Conservation (phyloP, 2,329 filamentous ascomycete genomes). For the Aspergillus pseudoviridinutans region DNA sequence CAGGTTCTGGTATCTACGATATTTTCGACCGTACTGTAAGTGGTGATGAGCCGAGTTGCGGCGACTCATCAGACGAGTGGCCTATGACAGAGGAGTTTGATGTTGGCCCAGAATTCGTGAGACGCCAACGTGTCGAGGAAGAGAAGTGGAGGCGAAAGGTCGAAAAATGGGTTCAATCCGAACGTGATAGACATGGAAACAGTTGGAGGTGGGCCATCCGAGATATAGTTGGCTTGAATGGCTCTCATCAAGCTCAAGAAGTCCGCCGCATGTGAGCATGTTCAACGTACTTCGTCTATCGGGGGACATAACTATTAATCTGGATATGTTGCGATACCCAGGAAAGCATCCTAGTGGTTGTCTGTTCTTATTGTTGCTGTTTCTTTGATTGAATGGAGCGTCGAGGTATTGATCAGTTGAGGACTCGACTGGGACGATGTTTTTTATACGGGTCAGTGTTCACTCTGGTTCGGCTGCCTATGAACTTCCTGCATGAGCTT, state of each 20-base stretch:
- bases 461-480: background rate
- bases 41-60: constrained; percentile 40
- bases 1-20: constrained; percentile 22
- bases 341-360: background rate
- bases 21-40: constrained; percentile 23
- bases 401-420: background rate
- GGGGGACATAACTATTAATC: background rate
- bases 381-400: background rate
- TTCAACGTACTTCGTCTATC: background rate
- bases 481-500: constrained; percentile 5
- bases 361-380: background rate
- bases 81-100: constrained; percentile 95
- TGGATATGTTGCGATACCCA: background rate
- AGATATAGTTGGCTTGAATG: constrained; percentile 39
- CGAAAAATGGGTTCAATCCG: constrained; percentile 71
- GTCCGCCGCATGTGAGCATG: background rate
- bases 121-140: constrained; percentile 86
- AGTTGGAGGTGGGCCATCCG: constrained; percentile 74
- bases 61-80: constrained; percentile 63
- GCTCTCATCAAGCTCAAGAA: constrained; percentile 8
- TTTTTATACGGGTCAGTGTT: background rate
- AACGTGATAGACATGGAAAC: constrained; percentile 44
- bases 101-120: constrained; percentile 89
- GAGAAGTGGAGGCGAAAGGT: constrained; percentile 86
- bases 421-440: background rate